These are phyloP conservation scores for Barnettozyma salicaria DNA, from an alignment of 805 yeast species.

Conservation along the genomic window DNA sequence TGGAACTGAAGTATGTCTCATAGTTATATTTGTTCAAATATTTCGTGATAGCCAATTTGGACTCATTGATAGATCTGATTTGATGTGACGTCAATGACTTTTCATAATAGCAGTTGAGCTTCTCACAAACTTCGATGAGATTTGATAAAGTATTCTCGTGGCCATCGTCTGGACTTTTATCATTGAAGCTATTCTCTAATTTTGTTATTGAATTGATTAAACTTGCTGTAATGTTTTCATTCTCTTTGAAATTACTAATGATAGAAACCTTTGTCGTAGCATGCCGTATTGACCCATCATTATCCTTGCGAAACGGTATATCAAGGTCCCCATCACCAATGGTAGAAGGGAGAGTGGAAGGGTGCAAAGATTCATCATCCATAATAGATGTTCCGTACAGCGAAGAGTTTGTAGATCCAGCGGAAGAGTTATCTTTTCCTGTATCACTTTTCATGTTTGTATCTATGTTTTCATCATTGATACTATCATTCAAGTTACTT, in stretches of 20 bases:
- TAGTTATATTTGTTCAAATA: slow-evolving; percentile 40
- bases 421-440: slow-evolving; percentile 1
- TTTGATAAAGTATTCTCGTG: slow-evolving; percentile 1
- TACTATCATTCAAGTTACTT: slow-evolving; percentile 1
- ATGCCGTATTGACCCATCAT: not conserved
- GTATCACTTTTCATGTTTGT: not conserved
- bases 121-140: slow-evolving; percentile 13
- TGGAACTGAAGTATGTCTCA: slow-evolving; percentile 31
- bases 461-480: slow-evolving; percentile 2
- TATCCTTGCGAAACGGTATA: not conserved
- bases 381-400: slow-evolving; percentile 4
- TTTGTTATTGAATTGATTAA: slow-evolving; percentile 20
- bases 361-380: slow-evolving; percentile 8
- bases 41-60: slow-evolving; percentile 3
- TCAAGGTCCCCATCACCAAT: not conserved
- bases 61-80: slow-evolving; percentile 8
- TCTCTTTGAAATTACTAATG: not conserved
- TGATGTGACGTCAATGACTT: slow-evolving; percentile 7
- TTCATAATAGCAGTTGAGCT: slow-evolving; percentile 19
- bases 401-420: slow-evolving; percentile 7
- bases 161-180: not conserved
- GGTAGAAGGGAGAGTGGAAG: slow-evolving; percentile 8
- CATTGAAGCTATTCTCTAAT: slow-evolving; percentile 14
- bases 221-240: slow-evolving; percentile 2
- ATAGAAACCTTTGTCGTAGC: not conserved